These are phyloP conservation scores for Teunomyces panamensis DNA, from an alignment of 805 yeast genomes.

Conservation along the genomic window DNA sequence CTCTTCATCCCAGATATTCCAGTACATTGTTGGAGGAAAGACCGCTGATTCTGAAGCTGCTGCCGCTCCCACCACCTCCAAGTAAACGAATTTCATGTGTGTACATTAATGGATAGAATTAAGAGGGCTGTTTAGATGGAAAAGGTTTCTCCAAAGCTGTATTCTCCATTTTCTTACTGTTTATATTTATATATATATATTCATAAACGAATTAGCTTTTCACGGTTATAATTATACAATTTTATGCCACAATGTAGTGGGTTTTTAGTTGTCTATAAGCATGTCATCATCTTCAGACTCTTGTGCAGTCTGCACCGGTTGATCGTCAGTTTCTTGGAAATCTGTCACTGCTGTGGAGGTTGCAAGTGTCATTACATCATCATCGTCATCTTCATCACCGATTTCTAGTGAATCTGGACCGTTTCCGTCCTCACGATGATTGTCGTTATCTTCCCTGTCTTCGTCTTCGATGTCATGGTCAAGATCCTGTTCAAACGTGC, in stretches of 20 bases:
- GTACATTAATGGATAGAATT: constrained; percentile 1
- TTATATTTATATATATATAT: background rate
- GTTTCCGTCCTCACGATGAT: constrained; percentile 7
- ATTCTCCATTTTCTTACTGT: background rate
- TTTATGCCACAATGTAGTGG: constrained; percentile 1
- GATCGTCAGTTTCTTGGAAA: background rate
- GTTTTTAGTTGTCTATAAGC: constrained; percentile 8
- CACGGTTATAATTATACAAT: constrained; percentile 2
- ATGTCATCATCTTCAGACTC: constrained; percentile 8
- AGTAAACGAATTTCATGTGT: constrained; percentile 3
- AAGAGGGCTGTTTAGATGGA: background rate
- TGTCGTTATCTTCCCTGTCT: background rate
- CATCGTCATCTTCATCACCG: background rate
- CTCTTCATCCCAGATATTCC: constrained; percentile 49
- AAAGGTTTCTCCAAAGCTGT: background rate
- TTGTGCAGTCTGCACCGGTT: background rate
- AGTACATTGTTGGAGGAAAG: constrained; percentile 56
- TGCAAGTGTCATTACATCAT: background rate
- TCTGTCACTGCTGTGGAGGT: background rate
- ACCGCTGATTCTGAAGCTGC: constrained; percentile 9
- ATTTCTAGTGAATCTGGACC: constrained; percentile 5
- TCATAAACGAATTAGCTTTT: background rate
- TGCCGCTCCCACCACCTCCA: background rate
- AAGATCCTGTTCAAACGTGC: constrained; percentile 11
- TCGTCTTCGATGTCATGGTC: constrained; percentile 19